Conservation (phyloP, 768 basidiomycete species). For the Tricholoma terreum region DNA sequence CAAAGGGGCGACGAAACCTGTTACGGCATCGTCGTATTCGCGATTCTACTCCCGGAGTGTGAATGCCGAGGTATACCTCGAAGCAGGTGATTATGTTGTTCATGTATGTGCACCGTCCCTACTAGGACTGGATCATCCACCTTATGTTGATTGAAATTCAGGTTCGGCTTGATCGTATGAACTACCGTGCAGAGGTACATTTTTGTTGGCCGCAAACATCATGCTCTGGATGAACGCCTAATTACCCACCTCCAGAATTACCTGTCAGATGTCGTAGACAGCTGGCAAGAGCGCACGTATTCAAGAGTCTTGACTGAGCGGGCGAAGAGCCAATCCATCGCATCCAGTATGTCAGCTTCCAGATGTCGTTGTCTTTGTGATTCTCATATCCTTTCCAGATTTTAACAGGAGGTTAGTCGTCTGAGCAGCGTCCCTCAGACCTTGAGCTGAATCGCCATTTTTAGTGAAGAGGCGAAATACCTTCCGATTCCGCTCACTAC, state of each 20-base stretch:
- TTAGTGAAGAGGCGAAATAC: constrained; percentile 4
- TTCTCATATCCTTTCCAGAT: constrained; percentile 3
- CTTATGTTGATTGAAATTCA: background rate
- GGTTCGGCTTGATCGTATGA: constrained; percentile 16
- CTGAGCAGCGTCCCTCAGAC: background rate
- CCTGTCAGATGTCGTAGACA: constrained; percentile 1
- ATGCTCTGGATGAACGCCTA: no score
- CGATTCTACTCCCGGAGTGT: constrained; percentile 21
- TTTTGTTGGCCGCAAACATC: background rate
- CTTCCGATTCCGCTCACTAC: constrained; percentile 17
- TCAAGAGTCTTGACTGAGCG: constrained; percentile 12
- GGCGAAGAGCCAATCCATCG: constrained; percentile 13
- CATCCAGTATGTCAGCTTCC: constrained; percentile 14
- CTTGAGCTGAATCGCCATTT: background rate
- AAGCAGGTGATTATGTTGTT: constrained; percentile 27
- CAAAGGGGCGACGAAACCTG: constrained; percentile 25
- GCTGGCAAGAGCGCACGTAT: constrained; percentile 7
- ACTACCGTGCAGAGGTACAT: background rate
- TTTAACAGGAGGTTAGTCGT: constrained; percentile 11
- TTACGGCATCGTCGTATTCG: constrained; percentile 17
- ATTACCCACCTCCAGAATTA: background rate
- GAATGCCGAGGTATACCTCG: constrained; percentile 23
- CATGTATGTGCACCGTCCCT: constrained; percentile 19
- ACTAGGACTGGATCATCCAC: background rate
- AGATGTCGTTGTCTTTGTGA: background rate